A percentile compares a stretch with the other conserved stretches of the same genome.
Evolutionary conservation across 345 rosid genomes (phyloP).

Genomic region (Gossypium bickii): DNA sequence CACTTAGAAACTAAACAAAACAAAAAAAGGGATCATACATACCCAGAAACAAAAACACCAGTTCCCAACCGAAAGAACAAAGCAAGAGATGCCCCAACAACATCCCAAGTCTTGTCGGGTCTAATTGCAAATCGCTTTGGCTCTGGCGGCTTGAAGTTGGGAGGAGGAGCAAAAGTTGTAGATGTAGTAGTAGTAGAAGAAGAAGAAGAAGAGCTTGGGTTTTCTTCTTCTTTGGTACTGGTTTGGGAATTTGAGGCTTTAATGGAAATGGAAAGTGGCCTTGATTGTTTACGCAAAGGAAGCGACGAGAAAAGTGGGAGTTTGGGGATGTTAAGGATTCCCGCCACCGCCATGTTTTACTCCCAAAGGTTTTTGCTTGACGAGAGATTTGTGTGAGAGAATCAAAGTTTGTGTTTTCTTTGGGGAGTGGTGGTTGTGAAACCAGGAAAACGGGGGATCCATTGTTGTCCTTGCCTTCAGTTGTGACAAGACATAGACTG

Average conservation of each 20-base stretch:
- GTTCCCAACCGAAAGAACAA: constrained; percentile 72
- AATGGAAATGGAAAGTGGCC: constrained; percentile 27
- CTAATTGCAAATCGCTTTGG: constrained; percentile 61
- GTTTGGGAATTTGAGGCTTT: constrained; percentile 38
- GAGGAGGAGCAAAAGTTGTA: constrained; percentile 40
- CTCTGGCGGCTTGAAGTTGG: constrained; percentile 66
- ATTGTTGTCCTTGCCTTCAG: neutral
- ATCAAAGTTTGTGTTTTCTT: neutral
- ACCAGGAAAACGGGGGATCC: neutral
- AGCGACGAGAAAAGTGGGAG: constrained; percentile 31
- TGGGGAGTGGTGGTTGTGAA: neutral
- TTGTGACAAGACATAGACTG: neutral
- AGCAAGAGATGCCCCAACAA: constrained; percentile 64
- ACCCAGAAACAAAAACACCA: constrained; percentile 81
- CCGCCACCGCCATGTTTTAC: constrained; percentile 59
- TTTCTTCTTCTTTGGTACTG: constrained; percentile 27
- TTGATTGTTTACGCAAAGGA: constrained; percentile 24
- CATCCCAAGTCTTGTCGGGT: constrained; percentile 52
- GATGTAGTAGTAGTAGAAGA: constrained; percentile 10
- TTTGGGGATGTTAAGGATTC: constrained; percentile 41
- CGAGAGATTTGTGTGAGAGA: neutral
- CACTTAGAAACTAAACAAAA: neutral
- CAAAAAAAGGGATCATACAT: constrained; percentile 27
- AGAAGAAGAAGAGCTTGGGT: constrained; percentile 14
- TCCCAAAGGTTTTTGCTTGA: neutral